These are phyloP conservation scores for Tremella fuciformis DNA, from an alignment of 768 basidiomycete genomes.

Conservation along the genomic window DNA sequence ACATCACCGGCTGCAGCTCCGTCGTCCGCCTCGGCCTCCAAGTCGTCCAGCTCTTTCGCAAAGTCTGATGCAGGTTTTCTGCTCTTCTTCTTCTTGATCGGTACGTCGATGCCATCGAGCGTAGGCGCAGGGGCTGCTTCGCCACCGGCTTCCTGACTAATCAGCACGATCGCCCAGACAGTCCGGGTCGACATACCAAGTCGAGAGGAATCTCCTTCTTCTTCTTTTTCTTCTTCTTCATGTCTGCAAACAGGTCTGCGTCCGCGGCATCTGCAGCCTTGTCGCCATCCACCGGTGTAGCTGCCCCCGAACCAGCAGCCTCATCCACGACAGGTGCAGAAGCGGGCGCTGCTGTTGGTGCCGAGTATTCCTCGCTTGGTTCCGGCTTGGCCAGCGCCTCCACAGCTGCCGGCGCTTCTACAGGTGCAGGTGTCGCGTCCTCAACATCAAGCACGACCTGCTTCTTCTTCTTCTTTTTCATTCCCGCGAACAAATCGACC, in stretches of 20 bases:
- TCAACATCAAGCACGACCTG: slow-evolving; percentile 48
- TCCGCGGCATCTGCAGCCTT: slow-evolving; percentile 52
- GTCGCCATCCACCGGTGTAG: slow-evolving; percentile 20
- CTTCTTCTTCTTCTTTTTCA: slow-evolving; percentile 57
- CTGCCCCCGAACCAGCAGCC: slow-evolving; percentile 9
- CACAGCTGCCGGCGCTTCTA: slow-evolving; percentile 13
- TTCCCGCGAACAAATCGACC: slow-evolving; percentile 54
- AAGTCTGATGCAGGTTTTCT: slow-evolving; percentile 81
- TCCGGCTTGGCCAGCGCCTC: slow-evolving; percentile 1
- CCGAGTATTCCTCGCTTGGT: neutral
- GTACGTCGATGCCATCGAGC: slow-evolving; percentile 44
- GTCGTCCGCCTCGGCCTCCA: slow-evolving; percentile 57
- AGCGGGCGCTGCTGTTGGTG: slow-evolving; percentile 7
- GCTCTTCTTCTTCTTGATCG: slow-evolving; percentile 55
- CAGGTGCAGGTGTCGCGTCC: slow-evolving; percentile 27
- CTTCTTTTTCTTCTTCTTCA: slow-evolving; percentile 94
- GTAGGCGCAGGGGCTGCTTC: slow-evolving; percentile 23
- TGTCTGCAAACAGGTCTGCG: slow-evolving; percentile 87
- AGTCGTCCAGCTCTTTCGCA: slow-evolving; percentile 52
- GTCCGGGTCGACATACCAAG: slow-evolving; percentile 27
- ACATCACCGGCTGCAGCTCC: slow-evolving; percentile 51
- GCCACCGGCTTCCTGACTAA: slow-evolving; percentile 20
- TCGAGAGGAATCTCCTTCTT: slow-evolving; percentile 55
- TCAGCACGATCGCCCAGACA: neutral
- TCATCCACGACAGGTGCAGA: slow-evolving; percentile 2